Conservation (phyloP, 2,329 filamentous ascomycete species). For the Xylariales sp. region DNA sequence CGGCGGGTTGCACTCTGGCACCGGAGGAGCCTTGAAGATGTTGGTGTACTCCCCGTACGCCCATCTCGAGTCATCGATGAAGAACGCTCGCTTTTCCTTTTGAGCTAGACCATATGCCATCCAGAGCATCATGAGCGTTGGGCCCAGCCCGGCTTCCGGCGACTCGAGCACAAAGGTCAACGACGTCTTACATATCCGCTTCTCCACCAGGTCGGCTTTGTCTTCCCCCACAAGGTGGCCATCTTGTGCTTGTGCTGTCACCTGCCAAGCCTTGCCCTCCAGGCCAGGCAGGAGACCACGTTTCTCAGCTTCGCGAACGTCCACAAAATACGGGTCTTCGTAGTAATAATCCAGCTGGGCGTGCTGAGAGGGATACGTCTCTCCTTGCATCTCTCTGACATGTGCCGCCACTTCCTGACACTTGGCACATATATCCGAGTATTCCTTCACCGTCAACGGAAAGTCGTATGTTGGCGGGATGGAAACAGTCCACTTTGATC, state of each 20-base stretch:
- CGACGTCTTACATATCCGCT: conserved; percentile 60
- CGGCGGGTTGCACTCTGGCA: conserved; percentile 63
- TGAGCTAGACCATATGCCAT: conserved; percentile 76
- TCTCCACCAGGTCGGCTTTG: conserved; percentile 37
- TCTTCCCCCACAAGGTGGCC: conserved; percentile 43
- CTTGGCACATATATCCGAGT: conserved; percentile 63
- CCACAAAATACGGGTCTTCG: conserved; percentile 65
- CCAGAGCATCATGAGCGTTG: conserved; percentile 75
- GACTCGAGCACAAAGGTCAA: conserved; percentile 77
- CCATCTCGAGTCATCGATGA: conserved; percentile 81
- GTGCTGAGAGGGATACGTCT: conserved; percentile 37
- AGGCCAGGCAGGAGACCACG: conserved; percentile 54
- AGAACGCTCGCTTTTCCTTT: conserved; percentile 70
- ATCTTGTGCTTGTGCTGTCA: conserved; percentile 23
- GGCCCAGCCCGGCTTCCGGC: conserved; percentile 70
- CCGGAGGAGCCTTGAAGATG: conserved; percentile 65
- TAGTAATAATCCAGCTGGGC: conserved; percentile 51
- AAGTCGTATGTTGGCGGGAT: conserved; percentile 66
- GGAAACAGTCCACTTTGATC: conserved; percentile 73
- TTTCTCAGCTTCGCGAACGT: conserved; percentile 66
- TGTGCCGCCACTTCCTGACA: conserved; percentile 60
- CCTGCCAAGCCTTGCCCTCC: conserved; percentile 34
- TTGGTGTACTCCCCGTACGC: conserved; percentile 71
- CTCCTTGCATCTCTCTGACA: conserved; percentile 46
- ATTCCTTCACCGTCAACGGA: conserved; percentile 61